These are phyloP conservation scores for Sugiyamaella sp. DNA, from an alignment of 1,139 yeast genomes.

Conservation along the genomic window DNA sequence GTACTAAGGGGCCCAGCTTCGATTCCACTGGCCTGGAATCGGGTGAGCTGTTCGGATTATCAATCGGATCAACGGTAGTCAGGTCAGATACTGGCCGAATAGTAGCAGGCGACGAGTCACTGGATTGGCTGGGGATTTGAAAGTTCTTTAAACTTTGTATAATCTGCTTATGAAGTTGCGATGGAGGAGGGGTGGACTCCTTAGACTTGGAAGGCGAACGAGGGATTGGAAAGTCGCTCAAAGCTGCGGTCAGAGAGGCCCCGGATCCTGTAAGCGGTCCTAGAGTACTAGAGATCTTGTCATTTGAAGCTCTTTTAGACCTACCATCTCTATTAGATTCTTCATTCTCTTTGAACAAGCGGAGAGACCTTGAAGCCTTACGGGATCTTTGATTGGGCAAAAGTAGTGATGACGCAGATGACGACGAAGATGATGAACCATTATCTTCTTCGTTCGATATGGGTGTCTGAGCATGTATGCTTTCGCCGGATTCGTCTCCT, in stretches of 20 bases:
- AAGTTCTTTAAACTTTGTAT: constrained; percentile 11
- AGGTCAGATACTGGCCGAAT: background rate
- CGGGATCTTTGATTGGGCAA: constrained; percentile 42
- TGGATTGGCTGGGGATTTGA: background rate
- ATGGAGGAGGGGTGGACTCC: constrained; percentile 1
- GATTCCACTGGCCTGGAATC: background rate
- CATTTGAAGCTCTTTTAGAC: constrained; percentile 18
- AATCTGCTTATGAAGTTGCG: constrained; percentile 13
- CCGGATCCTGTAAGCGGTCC: background rate
- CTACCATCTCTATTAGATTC: constrained; percentile 23
- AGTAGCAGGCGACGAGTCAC: background rate
- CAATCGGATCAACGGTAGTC: background rate
- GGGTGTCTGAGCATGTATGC: background rate
- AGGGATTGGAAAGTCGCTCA: constrained; percentile 29
- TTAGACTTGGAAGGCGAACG: constrained; percentile 7
- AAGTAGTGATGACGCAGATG: constrained; percentile 5
- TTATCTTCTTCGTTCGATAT: background rate
- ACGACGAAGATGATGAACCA: constrained; percentile 9
- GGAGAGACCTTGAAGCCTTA: constrained; percentile 56
- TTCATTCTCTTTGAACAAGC: constrained; percentile 49
- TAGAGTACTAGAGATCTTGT: background rate
- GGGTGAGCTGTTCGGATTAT: background rate
- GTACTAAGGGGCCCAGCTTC: too few species aligned
- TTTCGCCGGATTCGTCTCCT: background rate
- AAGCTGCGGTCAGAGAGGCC: background rate